These are phyloP conservation scores for Pholiota microspora DNA, from an alignment of 768 basidiomycete genomes.

Conservation along the genomic window DNA sequence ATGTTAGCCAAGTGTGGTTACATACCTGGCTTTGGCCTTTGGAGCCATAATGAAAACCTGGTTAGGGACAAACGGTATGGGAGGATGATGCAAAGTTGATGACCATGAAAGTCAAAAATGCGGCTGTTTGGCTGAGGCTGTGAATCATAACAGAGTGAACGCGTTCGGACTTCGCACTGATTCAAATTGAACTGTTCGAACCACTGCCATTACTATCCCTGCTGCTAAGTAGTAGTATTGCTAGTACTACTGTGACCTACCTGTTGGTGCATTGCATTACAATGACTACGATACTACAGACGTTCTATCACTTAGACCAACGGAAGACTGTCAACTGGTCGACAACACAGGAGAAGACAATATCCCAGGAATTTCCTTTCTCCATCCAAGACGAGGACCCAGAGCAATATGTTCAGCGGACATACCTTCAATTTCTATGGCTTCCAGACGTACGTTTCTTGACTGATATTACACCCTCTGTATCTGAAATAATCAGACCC, in stretches of 20 bases:
- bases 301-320: slow-evolving; percentile 10
- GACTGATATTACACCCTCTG: not conserved
- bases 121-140: no score
- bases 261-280: not conserved
- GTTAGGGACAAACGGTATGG: no score
- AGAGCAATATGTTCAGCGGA: slow-evolving; percentile 59
- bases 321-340: slow-evolving; percentile 43
- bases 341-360: slow-evolving; percentile 52
- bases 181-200: no score
- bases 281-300: slow-evolving; percentile 2
- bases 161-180: no score
- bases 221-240: no score
- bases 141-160: no score
- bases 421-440: slow-evolving; percentile 77
- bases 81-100: no score
- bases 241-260: not conserved
- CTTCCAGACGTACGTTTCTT: slow-evolving; percentile 58
- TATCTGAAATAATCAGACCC: slow-evolving; percentile 43
- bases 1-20: not conserved
- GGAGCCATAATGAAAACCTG: slow-evolving; percentile 46
- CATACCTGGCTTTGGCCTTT: slow-evolving; percentile 61
- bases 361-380: slow-evolving; percentile 59
- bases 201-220: no score
- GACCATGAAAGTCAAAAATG: no score
- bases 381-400: slow-evolving; percentile 41